These are phyloP conservation scores for Licmophora abbreviata DNA, from an alignment of 108 stramenopile species.

Conservation along the genomic window DNA sequence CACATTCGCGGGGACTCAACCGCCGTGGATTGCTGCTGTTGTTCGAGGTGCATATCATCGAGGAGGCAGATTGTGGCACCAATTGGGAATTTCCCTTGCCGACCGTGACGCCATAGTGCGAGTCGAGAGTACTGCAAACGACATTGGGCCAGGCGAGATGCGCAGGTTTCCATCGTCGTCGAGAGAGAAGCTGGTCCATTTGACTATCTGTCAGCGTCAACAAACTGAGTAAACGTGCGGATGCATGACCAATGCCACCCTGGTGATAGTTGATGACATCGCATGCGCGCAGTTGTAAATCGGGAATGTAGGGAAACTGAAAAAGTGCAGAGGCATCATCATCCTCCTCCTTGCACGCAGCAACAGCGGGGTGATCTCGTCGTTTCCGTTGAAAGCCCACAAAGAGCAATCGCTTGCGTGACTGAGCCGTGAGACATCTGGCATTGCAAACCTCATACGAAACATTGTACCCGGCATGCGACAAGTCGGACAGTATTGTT, in stretches of 20 bases:
- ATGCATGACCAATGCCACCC: neutral
- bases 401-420: conserved; percentile 62
- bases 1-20: conserved; percentile 62
- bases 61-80: conserved; percentile 41
- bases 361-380: neutral
- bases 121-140: conserved; percentile 48
- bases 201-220: conserved; percentile 21
- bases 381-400: conserved; percentile 51
- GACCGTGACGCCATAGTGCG: conserved; percentile 69
- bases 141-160: conserved; percentile 64
- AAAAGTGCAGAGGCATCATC: conserved; percentile 8
- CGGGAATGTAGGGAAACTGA: conserved; percentile 71
- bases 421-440: conserved; percentile 54
- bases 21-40: conserved; percentile 53
- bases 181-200: conserved; percentile 27
- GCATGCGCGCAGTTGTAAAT: conserved; percentile 45
- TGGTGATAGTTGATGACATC: conserved; percentile 34
- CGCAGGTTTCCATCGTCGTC: conserved; percentile 4
- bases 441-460: conserved; percentile 50
- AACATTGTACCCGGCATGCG: conserved; percentile 61
- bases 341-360: conserved; percentile 1
- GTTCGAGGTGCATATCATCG: no score
- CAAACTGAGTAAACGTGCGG: neutral
- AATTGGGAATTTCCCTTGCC: conserved; percentile 65
- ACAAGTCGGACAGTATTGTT: conserved; percentile 38